These are phyloP conservation scores for Glycine tomentella DNA, from an alignment of 306 rosid species.

Conservation along the genomic window DNA sequence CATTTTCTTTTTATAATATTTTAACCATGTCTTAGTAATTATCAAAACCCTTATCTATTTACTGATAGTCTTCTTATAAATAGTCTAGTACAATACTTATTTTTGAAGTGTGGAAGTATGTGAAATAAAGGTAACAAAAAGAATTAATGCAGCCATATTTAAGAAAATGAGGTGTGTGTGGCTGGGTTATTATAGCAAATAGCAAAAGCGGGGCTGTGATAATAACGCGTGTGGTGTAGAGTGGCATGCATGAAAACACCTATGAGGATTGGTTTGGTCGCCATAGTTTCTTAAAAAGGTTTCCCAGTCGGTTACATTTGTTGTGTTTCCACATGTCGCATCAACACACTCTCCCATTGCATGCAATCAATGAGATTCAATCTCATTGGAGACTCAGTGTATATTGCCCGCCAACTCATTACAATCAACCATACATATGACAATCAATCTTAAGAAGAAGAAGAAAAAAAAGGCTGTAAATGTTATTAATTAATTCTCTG, in stretches of 20 bases:
- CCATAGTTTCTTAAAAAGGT: not conserved
- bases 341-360: conserved; percentile 40
- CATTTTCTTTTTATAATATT: too few species aligned
- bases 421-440: too few species aligned
- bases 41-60: too few species aligned
- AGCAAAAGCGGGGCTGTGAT: not conserved
- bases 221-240: conserved; percentile 62
- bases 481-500: too few species aligned
- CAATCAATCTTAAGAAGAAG: too few species aligned
- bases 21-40: too few species aligned
- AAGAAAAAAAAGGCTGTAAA: too few species aligned
- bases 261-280: conserved; percentile 65
- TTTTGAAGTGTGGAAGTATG: too few species aligned
- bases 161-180: conserved; percentile 43
- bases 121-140: too few species aligned
- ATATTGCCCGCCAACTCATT: conserved; percentile 34
- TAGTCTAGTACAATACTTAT: too few species aligned
- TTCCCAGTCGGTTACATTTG: conserved; percentile 64
- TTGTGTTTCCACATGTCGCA: conserved; percentile 46
- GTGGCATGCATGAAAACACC: conserved; percentile 87
- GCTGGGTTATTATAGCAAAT: conserved; percentile 14
- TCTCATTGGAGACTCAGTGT: conserved; percentile 8
- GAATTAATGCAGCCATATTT: too few species aligned
- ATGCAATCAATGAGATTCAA: conserved; percentile 43
- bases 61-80: too few species aligned